Percentiles rank a stretch among this genome's conserved stretches.
Conservation (phyloP, 257 asterid genomes). For the Scutellaria baicalensis region DNA sequence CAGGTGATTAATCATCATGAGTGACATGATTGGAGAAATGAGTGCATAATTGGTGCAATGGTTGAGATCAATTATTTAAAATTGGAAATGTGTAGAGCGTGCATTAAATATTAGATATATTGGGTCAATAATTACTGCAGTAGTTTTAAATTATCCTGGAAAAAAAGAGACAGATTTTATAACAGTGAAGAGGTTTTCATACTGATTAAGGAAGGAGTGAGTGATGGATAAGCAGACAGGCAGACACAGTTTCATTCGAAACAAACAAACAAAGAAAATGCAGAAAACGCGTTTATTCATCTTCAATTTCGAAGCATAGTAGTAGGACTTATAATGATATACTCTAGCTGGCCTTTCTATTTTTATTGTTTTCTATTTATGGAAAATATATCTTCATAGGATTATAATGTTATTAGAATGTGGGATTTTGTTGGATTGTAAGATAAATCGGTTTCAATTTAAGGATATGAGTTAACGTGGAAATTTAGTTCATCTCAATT, state of each 20-base stretch:
- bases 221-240: conserved; percentile 11
- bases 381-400: too few relatives aligned
- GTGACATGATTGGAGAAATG: neutral
- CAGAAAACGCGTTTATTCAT: conserved; percentile 25
- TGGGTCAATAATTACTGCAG: conserved; percentile 27
- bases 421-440: too few relatives aligned
- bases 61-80: too few relatives aligned
- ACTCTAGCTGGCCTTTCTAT: neutral
- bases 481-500: too few relatives aligned
- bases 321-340: too few relatives aligned
- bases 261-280: conserved; percentile 11
- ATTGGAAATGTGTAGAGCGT: neutral
- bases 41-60: neutral
- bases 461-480: too few relatives aligned
- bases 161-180: neutral
- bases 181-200: conserved; percentile 17
- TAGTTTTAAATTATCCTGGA: neutral
- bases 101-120: neutral
- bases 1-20: neutral
- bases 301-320: neutral
- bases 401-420: too few relatives aligned
- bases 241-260: conserved; percentile 10
- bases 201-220: neutral
- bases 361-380: neutral
- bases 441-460: too few relatives aligned